Base-by-base conservation (phyloP, 2,329 filamentous ascomycete species). In the Exophiala sideris region DNA sequence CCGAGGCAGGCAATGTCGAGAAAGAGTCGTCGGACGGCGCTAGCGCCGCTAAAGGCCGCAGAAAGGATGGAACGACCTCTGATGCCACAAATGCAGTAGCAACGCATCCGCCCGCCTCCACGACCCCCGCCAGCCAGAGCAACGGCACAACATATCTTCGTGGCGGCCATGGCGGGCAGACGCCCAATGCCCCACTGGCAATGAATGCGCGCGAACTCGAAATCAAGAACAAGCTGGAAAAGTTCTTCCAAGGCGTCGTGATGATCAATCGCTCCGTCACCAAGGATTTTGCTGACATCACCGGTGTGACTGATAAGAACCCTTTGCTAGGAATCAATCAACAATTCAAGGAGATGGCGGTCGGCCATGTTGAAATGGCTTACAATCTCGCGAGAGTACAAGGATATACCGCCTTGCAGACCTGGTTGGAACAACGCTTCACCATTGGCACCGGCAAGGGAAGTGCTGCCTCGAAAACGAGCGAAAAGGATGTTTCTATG, bases 321-420 rank as follows among this genome's bases (percentile, higher is more conserved):
- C 35, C 47, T 1, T 54, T 62, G n/a, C 20, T 49, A 4, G 57
- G 54, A 3, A 48, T 62, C 32, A 39, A 38, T 18, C 36, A 45
- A 42, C 51, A 56, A 33, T 36, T 62, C n/a, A 42, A 54, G 36
- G 46, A 59, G 24, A 49, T 55, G 44, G 47, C 50, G 11, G 39
- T 39, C 21, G 57, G 54, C 11, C 59, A 60, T 33, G 34, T 59
- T 10, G 42, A 57, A 16, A 53, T 54, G 48, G 59, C 59, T 9
- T 56, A 35, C 18, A 52, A 46, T 6, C 46, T 62, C 38, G 57
- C 59, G 11, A 48, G 50, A 44, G 42, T 32, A 5, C 55, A 60
- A 32, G 48, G 47, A 12, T 62, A 59, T 16, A 52, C n/a, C 5
- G 57, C 41, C 10, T 33, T 59, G 33, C 42, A 56, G 35, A 41